Base-by-base conservation (phyloP, 2,329 filamentous ascomycete genomes). In the Botrytis squamosa region DNA sequence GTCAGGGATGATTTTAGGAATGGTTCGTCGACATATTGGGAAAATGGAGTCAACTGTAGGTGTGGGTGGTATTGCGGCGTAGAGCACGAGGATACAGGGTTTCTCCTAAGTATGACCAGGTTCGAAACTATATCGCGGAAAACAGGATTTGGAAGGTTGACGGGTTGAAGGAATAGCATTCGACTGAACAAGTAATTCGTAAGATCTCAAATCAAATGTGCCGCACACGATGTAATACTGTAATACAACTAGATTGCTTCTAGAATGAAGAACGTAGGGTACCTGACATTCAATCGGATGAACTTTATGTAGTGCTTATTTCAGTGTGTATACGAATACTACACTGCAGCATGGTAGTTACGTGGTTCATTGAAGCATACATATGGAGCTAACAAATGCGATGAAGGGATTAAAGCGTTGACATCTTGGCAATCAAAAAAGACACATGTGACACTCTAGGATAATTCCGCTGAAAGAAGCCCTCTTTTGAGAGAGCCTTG, bases 291-390 rank as follows among this genome's bases (percentile, higher is more conserved):
- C 10, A 59, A 9, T 57, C 62, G 62, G 70, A 38, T 16, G 38
- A 67, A 67, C 36, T 72, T 55, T 44, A 59, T 57, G 38, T 55
- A 44, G 63, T 72, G 70, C 70, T 72, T 72, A 72, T 65, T 33
- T 16, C 33, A 29, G 33, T 44, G n/a, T n/a, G 60, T 42, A 63
- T 57, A 69, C n/a, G 49, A 73, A 73, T 73, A 52, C 64, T 38
- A 73, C 71, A 57, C 52, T 73, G 57, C 71, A 67, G 52, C 71
- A 73, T 73, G 71, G 71, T 40, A 62, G 29, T 69, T 69, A 52
- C 71, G 71, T 73, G 64, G 52, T 33, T 66, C n/a, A 55, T 59
- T 57, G 52, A 52, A 69, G 55, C 9, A 69, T 60, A 44, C n/a
- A 42, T 57, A 42, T 59, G 36, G 33, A 57, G 25, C 36, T 68